A percentile compares a stretch with the other conserved stretches of the same genome.
Evolutionary conservation across 1,139 yeast genomes (phyloP).

Genomic region (Nadsonia starkeyi-henricii): DNA sequence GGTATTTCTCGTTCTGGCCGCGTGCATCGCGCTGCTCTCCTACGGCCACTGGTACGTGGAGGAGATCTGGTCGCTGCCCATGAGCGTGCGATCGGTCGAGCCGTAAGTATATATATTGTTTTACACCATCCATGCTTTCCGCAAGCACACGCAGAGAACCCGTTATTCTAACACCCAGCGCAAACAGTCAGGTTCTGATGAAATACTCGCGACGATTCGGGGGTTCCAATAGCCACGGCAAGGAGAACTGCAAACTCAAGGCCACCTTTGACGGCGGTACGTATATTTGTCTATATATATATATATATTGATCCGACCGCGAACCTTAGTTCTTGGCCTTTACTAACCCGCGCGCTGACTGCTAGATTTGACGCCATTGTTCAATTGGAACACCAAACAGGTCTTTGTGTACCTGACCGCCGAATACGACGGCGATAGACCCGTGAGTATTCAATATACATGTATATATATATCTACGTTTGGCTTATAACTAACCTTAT

Average conservation of each 20-base stretch:
- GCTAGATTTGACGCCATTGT: slow-evolving; percentile 52
- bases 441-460: slow-evolving; percentile 10
- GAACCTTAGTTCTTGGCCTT: too few relatives aligned
- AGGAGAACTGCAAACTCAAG: slow-evolving; percentile 60
- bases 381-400: slow-evolving; percentile 96
- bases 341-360: not conserved
- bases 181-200: slow-evolving; percentile 14
- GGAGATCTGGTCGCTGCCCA: slow-evolving; percentile 17
- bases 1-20: slow-evolving; percentile 17
- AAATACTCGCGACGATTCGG: slow-evolving; percentile 67
- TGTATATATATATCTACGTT: not conserved
- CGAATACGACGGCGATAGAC: slow-evolving; percentile 56
- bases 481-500: not conserved
- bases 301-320: too few relatives aligned
- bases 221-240: slow-evolving; percentile 50
- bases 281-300: slow-evolving; percentile 1
- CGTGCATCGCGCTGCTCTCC: slow-evolving; percentile 17
- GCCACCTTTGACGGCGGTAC: slow-evolving; percentile 50
- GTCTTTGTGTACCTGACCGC: slow-evolving; percentile 82
- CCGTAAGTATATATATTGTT: slow-evolving; percentile 14
- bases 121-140: too few relatives aligned
- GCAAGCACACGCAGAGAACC: too few relatives aligned
- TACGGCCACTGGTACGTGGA: slow-evolving; percentile 17
- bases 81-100: slow-evolving; percentile 13
- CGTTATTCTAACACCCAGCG: not conserved